Percentiles rank a stretch among this genome's conserved stretches.
Evolutionary conservation across 1,284 basidiomycete genomes (phyloP).

Genomic region (Phaffia rhodozyma): DNA sequence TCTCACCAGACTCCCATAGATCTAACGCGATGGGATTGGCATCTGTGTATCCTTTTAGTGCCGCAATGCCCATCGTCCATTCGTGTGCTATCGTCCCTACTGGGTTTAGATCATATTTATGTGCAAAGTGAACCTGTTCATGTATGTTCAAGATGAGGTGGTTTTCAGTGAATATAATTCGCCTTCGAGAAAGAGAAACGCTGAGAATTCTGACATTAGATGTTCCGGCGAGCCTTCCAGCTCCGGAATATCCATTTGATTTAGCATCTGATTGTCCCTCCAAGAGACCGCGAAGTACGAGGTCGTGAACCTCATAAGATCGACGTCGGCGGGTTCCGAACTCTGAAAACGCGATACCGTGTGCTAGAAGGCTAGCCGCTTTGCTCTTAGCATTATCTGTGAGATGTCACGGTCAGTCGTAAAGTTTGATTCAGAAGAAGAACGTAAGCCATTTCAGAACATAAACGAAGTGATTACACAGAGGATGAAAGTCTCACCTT

Average conservation of each 20-base stretch:
- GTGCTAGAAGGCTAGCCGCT: conserved; percentile 51
- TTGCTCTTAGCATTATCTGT: conserved; percentile 57
- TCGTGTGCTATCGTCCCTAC: conserved; percentile 86
- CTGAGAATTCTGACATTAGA: conserved; percentile 29
- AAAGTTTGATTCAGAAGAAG: neutral
- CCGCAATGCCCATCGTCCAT: conserved; percentile 91
- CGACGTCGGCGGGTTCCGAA: conserved; percentile 85
- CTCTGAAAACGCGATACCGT: conserved; percentile 70
- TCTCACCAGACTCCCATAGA: conserved; percentile 58
- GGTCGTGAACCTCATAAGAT: conserved; percentile 65
- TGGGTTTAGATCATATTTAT: conserved; percentile 53
- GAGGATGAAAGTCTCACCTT: neutral
- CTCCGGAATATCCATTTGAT: neutral
- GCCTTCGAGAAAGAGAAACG: too few relatives aligned
- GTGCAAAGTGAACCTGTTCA: conserved; percentile 59
- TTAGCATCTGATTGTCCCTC: conserved; percentile 46
- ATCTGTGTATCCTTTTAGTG: conserved; percentile 62
- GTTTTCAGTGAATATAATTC: too few relatives aligned
- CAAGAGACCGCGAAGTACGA: conserved; percentile 59
- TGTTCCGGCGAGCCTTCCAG: neutral
- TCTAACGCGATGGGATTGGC: conserved; percentile 62
- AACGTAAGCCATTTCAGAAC: neutral
- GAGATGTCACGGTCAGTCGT: neutral
- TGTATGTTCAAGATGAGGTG: neutral
- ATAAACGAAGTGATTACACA: conserved; percentile 10